A percentile compares a stretch with the other conserved stretches of the same genome.
Evolutionary conservation across 179 eudicot genomes (phyloP).

Genomic region (Silene noctiflora): DNA sequence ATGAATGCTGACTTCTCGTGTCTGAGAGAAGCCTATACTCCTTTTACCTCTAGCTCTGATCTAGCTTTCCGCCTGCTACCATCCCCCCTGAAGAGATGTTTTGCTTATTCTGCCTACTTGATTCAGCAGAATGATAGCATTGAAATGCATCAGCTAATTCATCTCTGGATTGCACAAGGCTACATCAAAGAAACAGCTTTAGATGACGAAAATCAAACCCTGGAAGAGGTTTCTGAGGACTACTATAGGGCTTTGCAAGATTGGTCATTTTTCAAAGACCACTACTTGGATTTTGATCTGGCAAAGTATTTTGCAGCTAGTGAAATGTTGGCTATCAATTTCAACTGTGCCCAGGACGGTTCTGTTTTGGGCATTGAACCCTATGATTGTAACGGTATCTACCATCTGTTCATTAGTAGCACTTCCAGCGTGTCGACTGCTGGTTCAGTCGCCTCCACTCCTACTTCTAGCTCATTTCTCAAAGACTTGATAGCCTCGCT

Average conservation of each 20-base stretch:
- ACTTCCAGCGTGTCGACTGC: background rate
- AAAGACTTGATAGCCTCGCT: no score
- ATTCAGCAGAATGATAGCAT: background rate
- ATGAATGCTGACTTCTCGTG: background rate
- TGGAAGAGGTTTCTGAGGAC: slow-evolving; percentile 13
- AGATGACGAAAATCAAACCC: slow-evolving; percentile 6
- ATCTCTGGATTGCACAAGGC: slow-evolving; percentile 22
- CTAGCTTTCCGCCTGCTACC: background rate
- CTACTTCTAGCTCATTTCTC: background rate
- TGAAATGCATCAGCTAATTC: background rate
- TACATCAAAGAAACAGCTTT: background rate
- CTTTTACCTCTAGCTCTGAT: background rate
- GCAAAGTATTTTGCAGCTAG: slow-evolving; percentile 4
- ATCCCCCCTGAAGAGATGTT: slow-evolving; percentile 7
- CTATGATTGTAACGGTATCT: background rate
- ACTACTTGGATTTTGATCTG: background rate
- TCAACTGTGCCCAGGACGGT: background rate
- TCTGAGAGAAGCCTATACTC: background rate
- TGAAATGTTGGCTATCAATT: background rate
- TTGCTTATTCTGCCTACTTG: background rate
- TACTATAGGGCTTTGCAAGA: slow-evolving; percentile 2
- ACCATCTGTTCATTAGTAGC: slow-evolving; percentile 5
- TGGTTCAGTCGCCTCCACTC: background rate
- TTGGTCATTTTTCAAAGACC: slow-evolving; percentile 13
- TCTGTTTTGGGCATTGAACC: background rate